Evolutionary conservation across 345 rosid species (phyloP).

Genomic region (Cardamine resedifolia): DNA sequence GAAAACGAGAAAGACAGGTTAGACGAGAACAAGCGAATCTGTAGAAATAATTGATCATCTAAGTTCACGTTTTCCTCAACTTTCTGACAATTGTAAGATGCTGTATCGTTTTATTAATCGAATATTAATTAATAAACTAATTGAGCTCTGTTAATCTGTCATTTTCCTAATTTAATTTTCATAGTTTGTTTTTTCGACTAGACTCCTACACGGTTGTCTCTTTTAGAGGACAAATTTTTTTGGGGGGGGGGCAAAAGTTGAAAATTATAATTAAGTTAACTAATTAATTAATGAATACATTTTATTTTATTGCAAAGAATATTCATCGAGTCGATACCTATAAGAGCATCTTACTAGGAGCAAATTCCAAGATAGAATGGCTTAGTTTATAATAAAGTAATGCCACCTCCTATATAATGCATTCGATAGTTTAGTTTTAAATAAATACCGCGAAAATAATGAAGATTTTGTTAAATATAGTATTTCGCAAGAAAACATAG

Average conservation of each 20-base stretch:
- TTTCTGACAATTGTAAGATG: slow-evolving; percentile 24
- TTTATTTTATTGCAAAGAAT: slow-evolving; percentile 1
- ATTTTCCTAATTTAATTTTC: slow-evolving; percentile 15
- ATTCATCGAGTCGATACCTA: slow-evolving; percentile 23
- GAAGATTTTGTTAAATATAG: not conserved
- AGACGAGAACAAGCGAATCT: not conserved
- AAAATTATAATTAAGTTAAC: too few species aligned
- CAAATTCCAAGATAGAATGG: slow-evolving; percentile 26
- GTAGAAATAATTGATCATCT: not conserved
- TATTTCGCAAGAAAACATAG: slow-evolving; percentile 1
- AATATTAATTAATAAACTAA: slow-evolving; percentile 14
- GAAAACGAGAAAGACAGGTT: slow-evolving; percentile 3
- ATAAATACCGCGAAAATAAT: too few species aligned
- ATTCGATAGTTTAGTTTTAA: not conserved
- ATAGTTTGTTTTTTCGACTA: not conserved
- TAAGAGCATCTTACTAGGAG: slow-evolving; percentile 34
- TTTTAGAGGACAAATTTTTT: not conserved
- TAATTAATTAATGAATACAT: not conserved
- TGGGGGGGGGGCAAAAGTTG: too few species aligned
- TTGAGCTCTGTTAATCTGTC: slow-evolving; percentile 30
- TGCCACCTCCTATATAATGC: slow-evolving; percentile 2
- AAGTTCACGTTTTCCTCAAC: slow-evolving; percentile 17
- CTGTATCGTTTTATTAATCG: slow-evolving; percentile 11
- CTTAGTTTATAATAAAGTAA: not conserved
- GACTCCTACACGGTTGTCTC: not conserved